phyloP scores from a whole-genome alignment of 805 yeast genomes.

The Sungouiozyma intestinalis region DNA sequence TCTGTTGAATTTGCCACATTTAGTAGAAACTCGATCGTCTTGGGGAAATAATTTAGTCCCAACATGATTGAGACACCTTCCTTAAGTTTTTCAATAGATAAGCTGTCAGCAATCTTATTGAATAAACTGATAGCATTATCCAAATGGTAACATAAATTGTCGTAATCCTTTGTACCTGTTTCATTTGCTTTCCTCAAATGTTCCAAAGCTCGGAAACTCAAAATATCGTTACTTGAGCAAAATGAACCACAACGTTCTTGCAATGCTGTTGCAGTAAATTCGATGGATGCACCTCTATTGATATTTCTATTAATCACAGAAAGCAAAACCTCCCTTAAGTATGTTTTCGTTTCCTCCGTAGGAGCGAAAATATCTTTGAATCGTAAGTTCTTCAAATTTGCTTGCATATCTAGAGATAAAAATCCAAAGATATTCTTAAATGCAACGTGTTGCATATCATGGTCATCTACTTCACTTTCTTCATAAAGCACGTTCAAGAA shows the following conservation, averaged over 20 bases:
- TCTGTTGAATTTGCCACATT: conserved; percentile 65
- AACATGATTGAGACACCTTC: conserved; percentile 74
- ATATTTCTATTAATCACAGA: conserved; percentile 84
- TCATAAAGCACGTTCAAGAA: conserved; percentile 74
- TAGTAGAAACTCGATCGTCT: conserved; percentile 74
- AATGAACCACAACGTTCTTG: conserved; percentile 92
- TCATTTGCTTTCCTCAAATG: conserved; percentile 79
- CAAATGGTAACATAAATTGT: conserved; percentile 54
- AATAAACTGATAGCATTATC: conserved; percentile 66
- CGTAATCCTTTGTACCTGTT: conserved; percentile 60
- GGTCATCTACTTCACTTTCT: conserved; percentile 40
- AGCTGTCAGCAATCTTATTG: conserved; percentile 67
- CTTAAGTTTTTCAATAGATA: conserved; percentile 67
- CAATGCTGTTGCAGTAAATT: conserved; percentile 72
- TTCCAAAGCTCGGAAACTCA: conserved; percentile 89
- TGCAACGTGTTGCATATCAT: conserved; percentile 29
- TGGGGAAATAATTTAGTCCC: conserved; percentile 67
- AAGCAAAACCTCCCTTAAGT: conserved; percentile 78
- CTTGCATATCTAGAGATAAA: conserved; percentile 57
- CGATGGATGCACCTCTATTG: conserved; percentile 86
- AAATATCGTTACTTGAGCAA: conserved; percentile 87
- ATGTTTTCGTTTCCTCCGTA: conserved; percentile 37
- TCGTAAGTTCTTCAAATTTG: conserved; percentile 51
- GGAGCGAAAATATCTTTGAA: conserved; percentile 76
- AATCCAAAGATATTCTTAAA: conserved; percentile 62